Conservation (phyloP, 345 rosid species). For the Melaleuca quinquenervia region DNA sequence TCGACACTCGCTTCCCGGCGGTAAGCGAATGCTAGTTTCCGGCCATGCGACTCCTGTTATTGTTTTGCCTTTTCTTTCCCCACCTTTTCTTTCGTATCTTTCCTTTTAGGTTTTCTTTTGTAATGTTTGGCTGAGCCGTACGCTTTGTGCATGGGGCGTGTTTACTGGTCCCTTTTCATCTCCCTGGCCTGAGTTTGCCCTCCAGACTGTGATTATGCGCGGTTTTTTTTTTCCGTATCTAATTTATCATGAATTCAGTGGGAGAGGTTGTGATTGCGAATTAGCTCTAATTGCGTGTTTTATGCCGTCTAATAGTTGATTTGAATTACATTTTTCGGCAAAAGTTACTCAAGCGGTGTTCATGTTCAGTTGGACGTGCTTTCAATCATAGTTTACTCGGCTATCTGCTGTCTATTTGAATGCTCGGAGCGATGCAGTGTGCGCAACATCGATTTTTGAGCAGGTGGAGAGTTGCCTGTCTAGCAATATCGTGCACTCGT, state of each 20-base stretch:
- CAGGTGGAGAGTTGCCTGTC: background rate
- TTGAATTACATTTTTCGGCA: background rate
- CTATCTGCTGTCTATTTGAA: background rate
- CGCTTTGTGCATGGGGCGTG: background rate
- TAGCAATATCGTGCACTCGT: background rate
- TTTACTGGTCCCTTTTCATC: background rate
- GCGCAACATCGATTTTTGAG: background rate
- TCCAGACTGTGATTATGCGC: background rate
- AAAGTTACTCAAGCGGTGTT: background rate
- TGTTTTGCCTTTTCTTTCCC: background rate
- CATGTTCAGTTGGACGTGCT: background rate
- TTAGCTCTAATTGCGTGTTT: background rate
- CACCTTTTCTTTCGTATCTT: background rate
- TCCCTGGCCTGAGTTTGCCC: background rate
- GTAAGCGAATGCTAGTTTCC: slow-evolving; percentile 1
- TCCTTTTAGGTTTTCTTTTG: background rate
- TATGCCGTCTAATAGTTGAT: background rate
- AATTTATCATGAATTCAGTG: background rate
- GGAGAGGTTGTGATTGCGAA: background rate
- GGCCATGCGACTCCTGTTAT: background rate
- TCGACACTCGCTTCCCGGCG: slow-evolving; percentile 36
- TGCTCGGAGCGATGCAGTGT: background rate
- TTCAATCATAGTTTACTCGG: background rate
- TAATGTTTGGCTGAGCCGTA: background rate
- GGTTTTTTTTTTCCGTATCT: background rate